Base-by-base conservation (phyloP, 1,284 basidiomycete genomes). In the Puccinia polysora region DNA sequence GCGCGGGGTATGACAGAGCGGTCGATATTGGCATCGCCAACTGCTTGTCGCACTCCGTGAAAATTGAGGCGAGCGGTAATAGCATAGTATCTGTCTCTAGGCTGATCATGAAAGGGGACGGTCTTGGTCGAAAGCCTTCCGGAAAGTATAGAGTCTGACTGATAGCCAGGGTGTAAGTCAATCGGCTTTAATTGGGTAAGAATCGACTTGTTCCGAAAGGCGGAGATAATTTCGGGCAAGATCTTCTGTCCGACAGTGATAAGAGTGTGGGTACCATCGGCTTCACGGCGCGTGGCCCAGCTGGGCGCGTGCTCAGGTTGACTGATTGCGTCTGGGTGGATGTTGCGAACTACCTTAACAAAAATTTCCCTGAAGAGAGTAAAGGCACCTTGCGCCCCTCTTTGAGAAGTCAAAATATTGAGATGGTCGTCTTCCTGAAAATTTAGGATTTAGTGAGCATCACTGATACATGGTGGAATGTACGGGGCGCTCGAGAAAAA, bases 291-390 rank as follows among this genome's bases (percentile, higher is more conserved):
- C 52, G 73, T 72, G 10, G 28, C 47, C 76, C 76, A 76, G 15
- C 73, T 74, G n/a, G 65, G 52, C 14, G 53, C 40, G 25, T 60
- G 43, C 34, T 73, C 58, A 32, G 60, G 32, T 20, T 74, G 63
- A 14, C 73, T 70, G 14, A 67, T 25, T 14, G 71, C 60, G 15
- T 49, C 47, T 10, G 64, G 64, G 34, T 73, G 70, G 55, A 76
- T 73, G 49, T 74, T 74, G 14, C 53, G 65, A 30, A 73, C 62
- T 8, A 60, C 59, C 60, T 76, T 76, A 34, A 76, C 64, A 73
- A 73, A 76, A 4, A 75, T 65, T 47, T 76, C 76, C 38, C 76
- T 74, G 70, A 76, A 76, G 7, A 75, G 65, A 5, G 76, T 76
- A 62, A 76, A 76, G 8, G 76, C 72, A 7, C 75, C 75, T 64